Base-by-base conservation (phyloP, 1,284 basidiomycete genomes). In the Melampsora medusae region DNA sequence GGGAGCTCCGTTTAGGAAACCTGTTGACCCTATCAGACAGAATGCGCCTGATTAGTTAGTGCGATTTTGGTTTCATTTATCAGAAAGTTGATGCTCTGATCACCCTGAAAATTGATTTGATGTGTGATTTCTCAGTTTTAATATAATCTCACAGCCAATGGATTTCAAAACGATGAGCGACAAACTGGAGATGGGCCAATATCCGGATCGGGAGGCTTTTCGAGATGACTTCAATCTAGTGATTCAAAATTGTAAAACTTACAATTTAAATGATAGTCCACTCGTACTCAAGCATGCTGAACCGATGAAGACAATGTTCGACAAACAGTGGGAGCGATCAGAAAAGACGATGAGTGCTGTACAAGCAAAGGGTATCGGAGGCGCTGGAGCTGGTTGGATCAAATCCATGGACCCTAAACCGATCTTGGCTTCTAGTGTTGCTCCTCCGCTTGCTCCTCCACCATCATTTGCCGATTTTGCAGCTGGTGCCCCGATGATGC, bases 91-190 rank as follows among this genome's bases (percentile, higher is more conserved):
- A 17, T 22, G 6, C 12, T 16, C 22, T 33, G 2, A 19, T 38
- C 25, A 65, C 42, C 60, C 28, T 48, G 22, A 46, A 14, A 42
- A 64, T 9, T 46, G 28, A 22, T 19, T 28, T 38, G 35, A 77
- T 77, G 59, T 77, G 73, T 64, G 33, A 50, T 62, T 16, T 42
- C 33, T 78, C 79, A 98, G 98, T 83, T 93, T 93, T 80, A 89
- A 91, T 69, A 85, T 96, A 77, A 91, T 99, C 84, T 91, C 92
- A 82, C 86, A 90, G 17, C 96, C 97, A 0, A 98, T 99, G 92
- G 96, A 99, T 82, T 86, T 99, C 16, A 90, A 89, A 67, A 95
- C 93, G 0, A 92, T 97, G 85, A 86, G 87, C 25, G 91, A 91
- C 71, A 98, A 97, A 83, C 85, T 99, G 31, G 90, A 93, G 80